Evolutionary conservation across 495 filamentous ascomycete species (phyloP), one percentile per base, ranked within the genome.

Genomic region (Opeltia flavorubescens): DNA sequence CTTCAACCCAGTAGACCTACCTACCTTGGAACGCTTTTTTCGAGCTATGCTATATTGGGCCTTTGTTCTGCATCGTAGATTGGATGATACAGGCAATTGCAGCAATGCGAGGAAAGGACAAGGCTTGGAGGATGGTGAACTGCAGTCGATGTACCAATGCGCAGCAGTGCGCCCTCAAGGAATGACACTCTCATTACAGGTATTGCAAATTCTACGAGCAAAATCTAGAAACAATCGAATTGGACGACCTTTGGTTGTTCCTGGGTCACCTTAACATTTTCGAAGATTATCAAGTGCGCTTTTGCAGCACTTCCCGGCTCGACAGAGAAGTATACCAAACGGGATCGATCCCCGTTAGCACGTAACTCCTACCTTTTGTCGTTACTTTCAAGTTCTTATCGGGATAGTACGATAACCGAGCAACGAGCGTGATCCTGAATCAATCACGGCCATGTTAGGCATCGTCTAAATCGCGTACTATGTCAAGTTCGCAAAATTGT

Each of bases 281-380:
- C 85, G 9, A 77, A 89, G 29, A 80, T 91, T 44, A 78, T 96
- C 44, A 93, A 98, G 64, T 88, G 78, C 96, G 9, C 74, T 96
- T 13, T 93, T 93, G 0, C 91, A 98, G 56, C 77, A 96, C 0
- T 72, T 95, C 11, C 77, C 96, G 21, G 78, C 96, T 21, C 83
- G 91, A 38, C 87, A 96, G 59, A 96, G 91, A 18, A 86, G 80
- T 27, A 87, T 95, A 2, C 93, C 91, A 2, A 96, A 93, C 9
- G 91, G 94, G 30, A 89, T 98, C 64, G 86, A 94, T 57, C 91
- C 85, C 6, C 94, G 83, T 65, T 98, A 98, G 62, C 81, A 96
- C 36, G 66, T 89, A 25, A 77, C 86, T 5, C 72, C 96, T 1
- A 93, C 93, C 26, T 80, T 82, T 11, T 98, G 96, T 69, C 84